Base-by-base conservation (phyloP, 1,284 basidiomycete genomes). In the Ustilago trichophora region DNA sequence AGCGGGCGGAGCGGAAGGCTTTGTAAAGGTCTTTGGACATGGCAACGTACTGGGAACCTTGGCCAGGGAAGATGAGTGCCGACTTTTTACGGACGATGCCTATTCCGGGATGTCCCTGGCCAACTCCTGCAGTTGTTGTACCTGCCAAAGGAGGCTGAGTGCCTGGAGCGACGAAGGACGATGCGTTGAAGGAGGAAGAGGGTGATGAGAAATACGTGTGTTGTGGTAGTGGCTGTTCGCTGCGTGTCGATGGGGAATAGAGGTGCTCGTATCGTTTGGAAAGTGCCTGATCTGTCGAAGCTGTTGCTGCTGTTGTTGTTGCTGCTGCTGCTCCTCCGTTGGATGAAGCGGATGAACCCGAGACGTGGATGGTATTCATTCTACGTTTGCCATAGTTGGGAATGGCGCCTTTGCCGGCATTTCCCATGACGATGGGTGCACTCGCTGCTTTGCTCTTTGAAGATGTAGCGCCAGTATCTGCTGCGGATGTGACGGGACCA, bases 1-100 rank as follows among this genome's bases (percentile, higher is more conserved):
- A 59, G 2, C 79, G 57, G 3, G 78, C 77, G 6, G 73, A 54
- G n/a, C 68, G 57, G 45, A 73, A 81, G 10, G 58, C 26, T 16
- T 73, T 59, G 65, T 75, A 81, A 26, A 80, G 64, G 31, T 81
- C 78, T 18, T 69, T 66, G 11, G 75, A 72, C 79, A 81, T 79
- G 56, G 72, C 73, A 13, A 80, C 77, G 54, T 80, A 80, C 53
- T 78, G 77, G 1, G 76, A 78, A 4, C 78, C 79, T 38, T 77
- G 77, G 4, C 77, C 77, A 1, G 78, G 77, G 19, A 80, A 64
- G 58, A 80, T 75, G 25, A 80, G 64, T 1, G 77, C 78, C 10
- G 75, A 62, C 48, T 64, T 73, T 37, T 77, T 80, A 21, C 58
- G 63, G 12, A 58, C 51, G n/a, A 77, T 69, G 22, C 55, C 37